Conservation (phyloP, 192 early-diverging fungal genomes). For the Dissophora ornata region DNA sequence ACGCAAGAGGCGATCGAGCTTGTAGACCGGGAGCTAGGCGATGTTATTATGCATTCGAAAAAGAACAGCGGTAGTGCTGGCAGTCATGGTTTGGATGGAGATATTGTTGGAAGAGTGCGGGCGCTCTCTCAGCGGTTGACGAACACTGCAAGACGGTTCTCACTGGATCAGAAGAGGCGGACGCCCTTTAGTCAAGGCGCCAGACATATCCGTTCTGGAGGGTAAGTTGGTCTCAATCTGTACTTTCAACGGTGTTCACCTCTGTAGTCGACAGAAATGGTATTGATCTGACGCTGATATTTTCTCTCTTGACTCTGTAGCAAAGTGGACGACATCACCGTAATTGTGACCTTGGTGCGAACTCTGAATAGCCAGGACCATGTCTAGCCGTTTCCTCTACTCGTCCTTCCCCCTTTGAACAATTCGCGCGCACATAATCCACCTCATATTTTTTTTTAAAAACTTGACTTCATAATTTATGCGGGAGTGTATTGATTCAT, state of each 20-base stretch:
- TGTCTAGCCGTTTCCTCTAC: slow-evolving; percentile 2
- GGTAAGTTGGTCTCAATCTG: slow-evolving; percentile 49
- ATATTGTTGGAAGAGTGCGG: slow-evolving; percentile 55
- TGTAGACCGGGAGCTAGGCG: slow-evolving; percentile 58
- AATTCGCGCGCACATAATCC: too few relatives aligned
- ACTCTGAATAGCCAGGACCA: slow-evolving; percentile 13
- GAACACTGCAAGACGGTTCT: slow-evolving; percentile 61
- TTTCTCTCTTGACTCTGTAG: slow-evolving; percentile 34
- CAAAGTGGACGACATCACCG: slow-evolving; percentile 71
- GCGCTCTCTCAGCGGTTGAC: slow-evolving; percentile 61
- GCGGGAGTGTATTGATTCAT: too few relatives aligned
- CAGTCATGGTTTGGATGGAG: slow-evolving; percentile 33
- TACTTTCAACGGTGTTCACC: slow-evolving; percentile 10
- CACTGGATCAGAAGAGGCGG: slow-evolving; percentile 59
- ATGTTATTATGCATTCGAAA: slow-evolving; percentile 36
- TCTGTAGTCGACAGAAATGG: too few relatives aligned
- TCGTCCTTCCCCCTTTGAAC: not conserved
- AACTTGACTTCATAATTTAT: too few relatives aligned
- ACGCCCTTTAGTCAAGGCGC: slow-evolving; percentile 65
- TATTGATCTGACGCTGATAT: not conserved
- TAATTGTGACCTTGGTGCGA: slow-evolving; percentile 63
- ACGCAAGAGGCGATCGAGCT: slow-evolving; percentile 63
- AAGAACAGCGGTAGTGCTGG: not conserved
- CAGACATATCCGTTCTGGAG: slow-evolving; percentile 56
- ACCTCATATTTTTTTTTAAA: too few relatives aligned